A percentile compares a stretch with the other conserved stretches of the same genome.
Evolutionary conservation across 306 rosid species (phyloP).

Genomic region (Castanospermum australe): DNA sequence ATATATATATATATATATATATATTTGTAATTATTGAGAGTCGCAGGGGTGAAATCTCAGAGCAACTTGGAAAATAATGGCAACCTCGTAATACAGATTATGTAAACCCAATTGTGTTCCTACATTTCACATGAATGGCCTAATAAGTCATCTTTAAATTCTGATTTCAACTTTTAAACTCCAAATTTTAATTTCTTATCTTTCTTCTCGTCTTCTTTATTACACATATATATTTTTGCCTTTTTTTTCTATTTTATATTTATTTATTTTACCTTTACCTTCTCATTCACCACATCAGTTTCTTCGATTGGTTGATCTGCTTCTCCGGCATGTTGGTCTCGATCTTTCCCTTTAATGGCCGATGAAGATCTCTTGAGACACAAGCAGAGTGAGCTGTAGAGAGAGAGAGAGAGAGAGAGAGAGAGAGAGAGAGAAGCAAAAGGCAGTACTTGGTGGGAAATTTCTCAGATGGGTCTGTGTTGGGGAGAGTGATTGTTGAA

Average conservation of each 20-base stretch:
- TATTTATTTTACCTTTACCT: conserved; percentile 53
- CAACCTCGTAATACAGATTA: conserved; percentile 29
- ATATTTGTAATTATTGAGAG: conserved; percentile 26
- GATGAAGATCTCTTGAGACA: conserved; percentile 35
- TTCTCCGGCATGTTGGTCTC: conserved; percentile 59
- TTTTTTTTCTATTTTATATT: not conserved
- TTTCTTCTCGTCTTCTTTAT: not conserved
- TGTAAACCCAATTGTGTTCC: conserved; percentile 24
- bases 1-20: not conserved
- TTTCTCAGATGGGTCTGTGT: conserved; percentile 44
- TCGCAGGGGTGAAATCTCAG: conserved; percentile 31
- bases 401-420: not conserved
- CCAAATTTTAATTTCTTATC: not conserved
- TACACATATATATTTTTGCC: not conserved
- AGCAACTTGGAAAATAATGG: not conserved
- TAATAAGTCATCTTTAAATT: not conserved
- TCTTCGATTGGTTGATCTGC: conserved; percentile 97
- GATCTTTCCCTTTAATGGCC: conserved; percentile 61
- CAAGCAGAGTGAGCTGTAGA: conserved; percentile 22
- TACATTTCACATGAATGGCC: not conserved
- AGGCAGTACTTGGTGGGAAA: conserved; percentile 32
- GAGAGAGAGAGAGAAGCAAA: conserved; percentile 15
- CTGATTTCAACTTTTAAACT: not conserved
- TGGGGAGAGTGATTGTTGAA: conserved; percentile 19
- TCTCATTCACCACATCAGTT: conserved; percentile 58